Percentiles rank a stretch among this genome's conserved stretches.
Conservation (phyloP, 768 basidiomycete species). For the Chiua virens region DNA sequence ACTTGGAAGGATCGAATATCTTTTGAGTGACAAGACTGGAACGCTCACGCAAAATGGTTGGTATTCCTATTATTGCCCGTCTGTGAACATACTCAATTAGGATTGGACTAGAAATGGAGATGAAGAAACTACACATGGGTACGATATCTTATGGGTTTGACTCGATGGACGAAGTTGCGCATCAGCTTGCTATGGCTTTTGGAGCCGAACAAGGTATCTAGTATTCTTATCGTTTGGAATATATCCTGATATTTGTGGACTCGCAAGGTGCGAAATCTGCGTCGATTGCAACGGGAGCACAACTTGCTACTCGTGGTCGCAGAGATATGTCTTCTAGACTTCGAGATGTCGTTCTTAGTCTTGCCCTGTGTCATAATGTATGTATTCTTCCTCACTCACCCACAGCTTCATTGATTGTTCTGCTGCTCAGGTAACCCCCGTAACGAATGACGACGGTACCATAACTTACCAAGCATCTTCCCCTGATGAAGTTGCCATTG, state of each 20-base stretch:
- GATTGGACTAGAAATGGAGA: constrained; percentile 83
- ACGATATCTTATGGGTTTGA: constrained; percentile 97
- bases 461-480: constrained; percentile 98
- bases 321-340: constrained; percentile 95
- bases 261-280: constrained; percentile 47
- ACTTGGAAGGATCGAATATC: constrained; percentile 90
- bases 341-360: constrained; percentile 87
- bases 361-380: constrained; percentile 96
- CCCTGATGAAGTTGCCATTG: constrained; percentile 98
- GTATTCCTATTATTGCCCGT: constrained; percentile 15
- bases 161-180: constrained; percentile 98
- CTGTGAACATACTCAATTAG: background rate
- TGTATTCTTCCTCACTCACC: constrained; percentile 20
- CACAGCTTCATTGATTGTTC: background rate
- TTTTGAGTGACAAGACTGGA: constrained; percentile 97
- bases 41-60: constrained; percentile 95
- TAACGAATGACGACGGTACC: constrained; percentile 89
- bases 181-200: constrained; percentile 86
- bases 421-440: constrained; percentile 88
- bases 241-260: background rate
- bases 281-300: constrained; percentile 72
- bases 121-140: constrained; percentile 98
- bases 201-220: constrained; percentile 58
- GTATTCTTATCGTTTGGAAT: background rate
- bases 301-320: constrained; percentile 82